Evolutionary conservation across 208 protist species (phyloP), one percentile per base, ranked within the genome.

Genomic region (Leptomonas seymouri): DNA sequence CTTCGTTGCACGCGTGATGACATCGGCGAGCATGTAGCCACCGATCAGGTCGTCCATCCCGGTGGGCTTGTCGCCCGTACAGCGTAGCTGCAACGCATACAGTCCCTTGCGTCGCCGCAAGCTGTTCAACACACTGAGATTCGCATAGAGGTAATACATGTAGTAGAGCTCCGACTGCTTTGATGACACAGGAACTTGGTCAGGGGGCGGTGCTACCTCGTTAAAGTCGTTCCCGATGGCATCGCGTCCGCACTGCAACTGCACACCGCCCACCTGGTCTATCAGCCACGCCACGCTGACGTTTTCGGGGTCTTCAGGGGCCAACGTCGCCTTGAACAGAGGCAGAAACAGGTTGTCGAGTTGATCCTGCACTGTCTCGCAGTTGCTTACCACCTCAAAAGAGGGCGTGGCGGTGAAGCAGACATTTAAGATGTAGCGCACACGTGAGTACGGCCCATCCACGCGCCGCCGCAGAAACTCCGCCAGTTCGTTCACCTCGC

Each of bases 91-190:
- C 62, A 96, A 84, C 11, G 90, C 87, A 62, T 91, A 89, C 15
- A 96, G 68, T 15, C 87, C 87, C 25, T 83, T 81, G 39, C 81
- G 75, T 21, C 74, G 66, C 28, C 98, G 84, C 41, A 99, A 76
- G 44, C 89, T 80, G 82, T 99, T 99, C 48, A 99, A 82, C 15
- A 96, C 84, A 31, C 71, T 72, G 44, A 99, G 67, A 79, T 99
- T 99, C 34, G 98, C 96, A 81, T 98, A 99, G 44, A 99, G 88
- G 81, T 99, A 99, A 83, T 98, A 98, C 36, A 89, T 79, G 76
- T 98, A 99, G 84, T 99, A 99, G 20, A 97, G 78, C 63, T 98
- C 97, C 57, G 98, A 98, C 63, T 97, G 98, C 80, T 97, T 96
- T n/a, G 74, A 68, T 4, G 74, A 66, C 36, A 78, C 82, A 2